Conservation (phyloP, 2,329 filamentous ascomycete genomes). For the Lasiodiplodia citricola region DNA sequence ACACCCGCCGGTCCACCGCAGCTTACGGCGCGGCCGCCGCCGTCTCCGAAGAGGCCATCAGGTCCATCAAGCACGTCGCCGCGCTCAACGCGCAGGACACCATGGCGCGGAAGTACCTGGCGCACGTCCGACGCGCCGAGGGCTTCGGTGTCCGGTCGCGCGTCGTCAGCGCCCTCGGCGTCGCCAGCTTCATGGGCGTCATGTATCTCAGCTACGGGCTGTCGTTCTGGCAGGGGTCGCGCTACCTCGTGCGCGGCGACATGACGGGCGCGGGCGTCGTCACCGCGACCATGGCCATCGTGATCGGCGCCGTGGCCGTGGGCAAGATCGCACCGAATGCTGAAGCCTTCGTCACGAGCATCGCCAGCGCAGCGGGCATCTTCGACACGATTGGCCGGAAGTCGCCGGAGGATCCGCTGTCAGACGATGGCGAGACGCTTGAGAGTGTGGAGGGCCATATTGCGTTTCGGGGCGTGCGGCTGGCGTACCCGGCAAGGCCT, state of each 20-base stretch:
- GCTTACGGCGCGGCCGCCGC: background rate
- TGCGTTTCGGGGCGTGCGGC: constrained; percentile 77
- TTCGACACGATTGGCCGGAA: background rate
- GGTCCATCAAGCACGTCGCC: background rate
- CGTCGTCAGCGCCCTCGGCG: background rate
- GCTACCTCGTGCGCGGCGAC: background rate
- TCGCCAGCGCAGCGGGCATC: background rate
- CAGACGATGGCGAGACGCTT: background rate
- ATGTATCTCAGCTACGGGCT: constrained; percentile 1
- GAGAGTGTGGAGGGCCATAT: constrained; percentile 44
- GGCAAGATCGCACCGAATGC: background rate
- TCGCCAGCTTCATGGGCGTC: background rate
- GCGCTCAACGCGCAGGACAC: background rate
- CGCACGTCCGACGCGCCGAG: background rate
- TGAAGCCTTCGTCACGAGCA: background rate
- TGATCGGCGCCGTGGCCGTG: background rate
- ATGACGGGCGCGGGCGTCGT: background rate
- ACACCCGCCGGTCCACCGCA: background rate
- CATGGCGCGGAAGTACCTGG: background rate
- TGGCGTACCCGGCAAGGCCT: constrained; percentile 89
- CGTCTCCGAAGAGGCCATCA: background rate
- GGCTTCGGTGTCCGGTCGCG: background rate
- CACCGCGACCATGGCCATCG: background rate
- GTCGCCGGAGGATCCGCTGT: background rate
- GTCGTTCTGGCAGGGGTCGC: background rate